Evolutionary conservation across 495 filamentous ascomycete species (phyloP).

Genomic region (Tricharina praecox): DNA sequence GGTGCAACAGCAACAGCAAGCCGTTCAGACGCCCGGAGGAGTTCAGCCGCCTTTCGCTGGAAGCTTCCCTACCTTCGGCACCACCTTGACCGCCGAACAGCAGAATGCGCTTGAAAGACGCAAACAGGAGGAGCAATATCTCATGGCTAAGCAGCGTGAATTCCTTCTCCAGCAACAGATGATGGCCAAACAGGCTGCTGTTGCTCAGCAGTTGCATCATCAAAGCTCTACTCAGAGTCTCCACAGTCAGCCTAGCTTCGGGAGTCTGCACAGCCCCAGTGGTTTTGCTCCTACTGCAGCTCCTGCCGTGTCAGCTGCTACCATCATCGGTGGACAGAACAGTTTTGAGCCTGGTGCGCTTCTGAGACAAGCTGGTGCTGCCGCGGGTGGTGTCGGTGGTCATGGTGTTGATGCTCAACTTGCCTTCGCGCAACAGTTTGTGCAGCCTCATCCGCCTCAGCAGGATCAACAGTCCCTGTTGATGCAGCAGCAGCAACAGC

Average conservation of each 20-base stretch:
- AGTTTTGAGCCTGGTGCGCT: conserved; percentile 24
- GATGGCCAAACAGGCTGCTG: conserved; percentile 55
- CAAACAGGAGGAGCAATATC: conserved; percentile 95
- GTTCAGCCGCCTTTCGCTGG: conserved; percentile 89
- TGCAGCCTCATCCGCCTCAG: conserved; percentile 33
- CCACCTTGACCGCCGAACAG: conserved; percentile 89
- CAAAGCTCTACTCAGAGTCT: conserved; percentile 87
- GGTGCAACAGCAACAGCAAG: too few species aligned
- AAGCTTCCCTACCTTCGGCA: conserved; percentile 93
- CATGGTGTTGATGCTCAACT: conserved; percentile 15
- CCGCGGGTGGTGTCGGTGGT: conserved; percentile 17
- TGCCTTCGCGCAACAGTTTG: conserved; percentile 20
- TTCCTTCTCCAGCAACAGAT: conserved; percentile 75
- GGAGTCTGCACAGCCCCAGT: conserved; percentile 21
- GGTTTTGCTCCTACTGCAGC: conserved; percentile 13
- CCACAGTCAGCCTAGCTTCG: conserved; percentile 43
- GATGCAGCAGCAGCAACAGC: conserved; percentile 25
- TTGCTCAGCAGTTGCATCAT: conserved; percentile 62
- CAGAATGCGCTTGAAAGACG: conserved; percentile 90
- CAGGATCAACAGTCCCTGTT: conserved; percentile 31
- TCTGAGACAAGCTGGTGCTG: conserved; percentile 24
- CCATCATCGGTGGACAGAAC: conserved; percentile 19
- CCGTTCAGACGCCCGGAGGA: conserved; percentile 33
- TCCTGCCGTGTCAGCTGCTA: conserved; percentile 14
- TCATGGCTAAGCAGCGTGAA: conserved; percentile 89